These are phyloP conservation scores for Grigorovia yakushimaensis DNA, from an alignment of 805 yeast genomes.

Conservation along the genomic window DNA sequence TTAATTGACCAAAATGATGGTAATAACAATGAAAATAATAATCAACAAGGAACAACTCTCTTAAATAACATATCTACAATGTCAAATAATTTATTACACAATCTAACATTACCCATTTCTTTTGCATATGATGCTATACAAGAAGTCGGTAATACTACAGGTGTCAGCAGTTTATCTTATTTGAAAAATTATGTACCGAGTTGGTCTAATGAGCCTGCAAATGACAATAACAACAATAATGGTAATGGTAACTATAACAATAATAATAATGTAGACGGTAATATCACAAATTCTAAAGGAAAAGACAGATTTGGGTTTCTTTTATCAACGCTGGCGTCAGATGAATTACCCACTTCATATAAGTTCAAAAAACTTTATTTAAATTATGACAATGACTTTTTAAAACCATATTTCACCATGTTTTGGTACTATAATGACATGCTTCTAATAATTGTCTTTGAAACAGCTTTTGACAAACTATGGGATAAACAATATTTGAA, in stretches of 20 bases:
- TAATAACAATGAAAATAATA: neutral
- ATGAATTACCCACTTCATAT: constrained; percentile 18
- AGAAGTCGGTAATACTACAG: constrained; percentile 27
- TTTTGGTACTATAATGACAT: constrained; percentile 26
- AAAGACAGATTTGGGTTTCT: constrained; percentile 18
- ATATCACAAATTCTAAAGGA: constrained; percentile 1
- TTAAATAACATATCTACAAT: constrained; percentile 1
- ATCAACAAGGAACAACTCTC: neutral
- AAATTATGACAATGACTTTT: constrained; percentile 8
- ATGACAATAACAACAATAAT: neutral
- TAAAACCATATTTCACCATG: constrained; percentile 11
- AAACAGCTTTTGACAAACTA: constrained; percentile 17
- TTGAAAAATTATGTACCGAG: constrained; percentile 23
- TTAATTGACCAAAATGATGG: neutral
- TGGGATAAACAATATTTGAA: constrained; percentile 23
- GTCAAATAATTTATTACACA: constrained; percentile 19
- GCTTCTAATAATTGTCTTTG: constrained; percentile 18
- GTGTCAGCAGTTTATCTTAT: constrained; percentile 24
- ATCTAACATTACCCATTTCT: constrained; percentile 24
- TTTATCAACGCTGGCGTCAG: constrained; percentile 22
- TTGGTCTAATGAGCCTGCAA: constrained; percentile 6
- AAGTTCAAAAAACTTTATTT: constrained; percentile 15
- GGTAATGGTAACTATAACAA: neutral
- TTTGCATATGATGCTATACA: constrained; percentile 29
- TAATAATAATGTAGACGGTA: neutral